Conservation (phyloP, 176 grass and related monocot genomes). For the Oryza brachyantha region DNA sequence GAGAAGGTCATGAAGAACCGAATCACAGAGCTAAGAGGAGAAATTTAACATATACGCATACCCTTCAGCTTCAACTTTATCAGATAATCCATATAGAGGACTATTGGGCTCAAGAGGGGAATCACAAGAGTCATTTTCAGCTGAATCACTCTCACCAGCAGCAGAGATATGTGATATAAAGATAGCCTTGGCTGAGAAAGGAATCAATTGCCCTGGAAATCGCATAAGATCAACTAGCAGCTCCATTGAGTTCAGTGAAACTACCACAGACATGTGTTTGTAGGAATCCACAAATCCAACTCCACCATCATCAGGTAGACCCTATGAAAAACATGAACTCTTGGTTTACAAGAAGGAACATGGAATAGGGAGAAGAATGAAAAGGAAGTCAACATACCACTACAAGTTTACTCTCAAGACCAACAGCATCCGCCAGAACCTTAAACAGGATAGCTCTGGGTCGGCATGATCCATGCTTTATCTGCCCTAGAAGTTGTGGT, state of each 20-base stretch:
- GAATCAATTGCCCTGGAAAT: slow-evolving; percentile 95
- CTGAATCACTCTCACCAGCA: slow-evolving; percentile 93
- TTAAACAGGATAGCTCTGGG: slow-evolving; percentile 98
- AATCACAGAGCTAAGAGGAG: slow-evolving; percentile 33
- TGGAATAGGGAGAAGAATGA: slow-evolving; percentile 1
- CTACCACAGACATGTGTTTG: slow-evolving; percentile 99
- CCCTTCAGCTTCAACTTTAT: slow-evolving; percentile 94
- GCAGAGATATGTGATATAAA: slow-evolving; percentile 94
- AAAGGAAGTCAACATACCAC: slow-evolving; percentile 61
- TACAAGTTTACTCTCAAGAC: slow-evolving; percentile 96
- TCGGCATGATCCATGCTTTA: slow-evolving; percentile 93
- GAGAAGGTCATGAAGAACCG: neutral
- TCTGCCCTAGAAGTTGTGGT: slow-evolving; percentile 93
- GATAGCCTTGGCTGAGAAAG: slow-evolving; percentile 93
- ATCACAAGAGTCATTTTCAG: slow-evolving; percentile 98
- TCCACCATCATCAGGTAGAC: slow-evolving; percentile 71
- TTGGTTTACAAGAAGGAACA: slow-evolving; percentile 3
- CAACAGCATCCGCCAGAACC: slow-evolving; percentile 96
- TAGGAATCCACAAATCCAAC: slow-evolving; percentile 91
- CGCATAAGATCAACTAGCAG: slow-evolving; percentile 97
- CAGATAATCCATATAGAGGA: slow-evolving; percentile 74
- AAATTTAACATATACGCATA: slow-evolving; percentile 54
- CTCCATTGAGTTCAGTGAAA: slow-evolving; percentile 90
- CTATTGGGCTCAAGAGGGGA: slow-evolving; percentile 99
- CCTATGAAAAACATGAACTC: slow-evolving; percentile 46